Evolutionary conservation across 78 protist species (phyloP), one percentile per base, ranked within the genome.

Genomic region (Neovahlkampfia damariscottae): DNA sequence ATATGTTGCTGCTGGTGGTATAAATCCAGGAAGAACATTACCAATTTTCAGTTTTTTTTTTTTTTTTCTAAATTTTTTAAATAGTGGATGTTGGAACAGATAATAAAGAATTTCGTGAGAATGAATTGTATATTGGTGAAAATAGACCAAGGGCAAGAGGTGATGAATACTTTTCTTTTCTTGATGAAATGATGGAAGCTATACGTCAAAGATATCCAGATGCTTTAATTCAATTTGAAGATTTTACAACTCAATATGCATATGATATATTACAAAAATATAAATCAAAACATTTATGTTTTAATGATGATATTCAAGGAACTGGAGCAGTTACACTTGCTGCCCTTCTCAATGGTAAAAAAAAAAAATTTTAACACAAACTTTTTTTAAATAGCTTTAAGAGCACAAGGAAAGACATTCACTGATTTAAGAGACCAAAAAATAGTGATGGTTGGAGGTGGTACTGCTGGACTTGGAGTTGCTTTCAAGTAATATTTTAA

Each of bases 271-370:
- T 96, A 29, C 86, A 83, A 19, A 66, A 58, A 30, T 93, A 88
- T 77, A 71, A 92, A 29, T 59, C 85, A 34, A 5, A 70, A 37
- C 41, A 71, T 72, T 70, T 82, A n/a, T 86, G 89, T 79, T 95
- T 95, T 93, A 95, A 95, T 76, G 99, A 96, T 70, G 99, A 93
- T 79, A 96, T 93, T 40, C 98, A 96, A 79, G 97, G 95, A 59
- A 88, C 82, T 30, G 84, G 69, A 28, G 77, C 76, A 6, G 95
- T 96, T 3, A 67, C 86, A 19, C 76, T 88, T 0, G 85, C 95
- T 5, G 95, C 93, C 38, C n/a, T n/a, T n/a, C n/a, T n/a, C n/a
- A n/a, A n/a, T n/a, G n/a, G n/a, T n/a, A n/a, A n/a, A n/a, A n/a
- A n/a, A n/a, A n/a, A n/a, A n/a, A n/a, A 58, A 40, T 3, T 19